Evolutionary conservation across 805 yeast genomes (phyloP).

Genomic region (Clavispora phyllophila): DNA sequence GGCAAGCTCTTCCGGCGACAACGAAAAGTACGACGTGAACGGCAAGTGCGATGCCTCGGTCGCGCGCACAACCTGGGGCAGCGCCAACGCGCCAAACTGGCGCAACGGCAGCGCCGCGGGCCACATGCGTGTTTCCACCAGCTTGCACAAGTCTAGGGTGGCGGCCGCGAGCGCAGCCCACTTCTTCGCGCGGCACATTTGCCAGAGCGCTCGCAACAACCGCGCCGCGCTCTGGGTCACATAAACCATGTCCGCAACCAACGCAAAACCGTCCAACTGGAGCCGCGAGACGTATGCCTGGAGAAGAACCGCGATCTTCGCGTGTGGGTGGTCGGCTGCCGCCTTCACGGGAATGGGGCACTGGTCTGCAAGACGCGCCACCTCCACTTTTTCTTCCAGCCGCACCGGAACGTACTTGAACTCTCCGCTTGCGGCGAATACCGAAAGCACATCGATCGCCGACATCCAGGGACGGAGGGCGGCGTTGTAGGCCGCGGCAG

Average conservation of each 20-base stretch:
- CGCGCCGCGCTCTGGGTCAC: conserved; percentile 92
- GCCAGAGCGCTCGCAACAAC: conserved; percentile 77
- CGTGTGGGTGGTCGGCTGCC: conserved; percentile 58
- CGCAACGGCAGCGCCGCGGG: conserved; percentile 76
- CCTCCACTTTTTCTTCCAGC: conserved; percentile 77
- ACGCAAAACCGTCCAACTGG: conserved; percentile 78
- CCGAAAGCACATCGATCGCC: conserved; percentile 68
- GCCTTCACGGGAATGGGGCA: conserved; percentile 89
- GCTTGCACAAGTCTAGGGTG: conserved; percentile 63
- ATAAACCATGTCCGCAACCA: conserved; percentile 89
- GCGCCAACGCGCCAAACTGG: conserved; percentile 67
- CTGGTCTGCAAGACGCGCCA: conserved; percentile 59
- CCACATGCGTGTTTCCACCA: conserved; percentile 85
- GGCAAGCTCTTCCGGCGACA: conserved; percentile 74
- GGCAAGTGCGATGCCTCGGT: conserved; percentile 81
- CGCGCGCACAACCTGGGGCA: conserved; percentile 61
- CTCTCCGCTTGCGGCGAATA: conserved; percentile 80
- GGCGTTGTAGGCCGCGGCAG: conserved; percentile 63
- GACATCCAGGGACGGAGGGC: conserved; percentile 60
- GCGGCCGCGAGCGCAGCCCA: conserved; percentile 65
- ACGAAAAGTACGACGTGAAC: conserved; percentile 68
- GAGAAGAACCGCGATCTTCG: conserved; percentile 73
- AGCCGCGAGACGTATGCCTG: conserved; percentile 85
- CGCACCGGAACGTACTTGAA: conserved; percentile 80
- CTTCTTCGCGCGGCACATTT: conserved; percentile 60